Base-by-base conservation (phyloP, 306 rosid species). In the Vigna reflexopilosa region DNA sequence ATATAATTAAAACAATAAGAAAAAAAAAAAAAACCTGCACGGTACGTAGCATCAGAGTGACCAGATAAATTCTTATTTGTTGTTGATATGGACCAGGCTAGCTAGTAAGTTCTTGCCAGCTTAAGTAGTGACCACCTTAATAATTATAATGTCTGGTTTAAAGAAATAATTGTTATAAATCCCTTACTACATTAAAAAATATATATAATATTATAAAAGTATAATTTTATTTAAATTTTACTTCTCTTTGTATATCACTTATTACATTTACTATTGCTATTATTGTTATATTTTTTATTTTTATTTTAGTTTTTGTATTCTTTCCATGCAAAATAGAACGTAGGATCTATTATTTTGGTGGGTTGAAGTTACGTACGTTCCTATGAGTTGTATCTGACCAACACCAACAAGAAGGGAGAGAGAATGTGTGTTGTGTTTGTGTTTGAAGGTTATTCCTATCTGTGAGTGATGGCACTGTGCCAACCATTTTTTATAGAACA, bases 311-410 rank as follows among this genome's bases (percentile, higher is more conserved):
- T 0, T 61, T 1, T 61, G 4, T 32, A 24, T 30, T 30, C 11
- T 15, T 61, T 61, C n/a, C 12, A 61, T 15, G 8, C 15, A 15
- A 61, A 30, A 61, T 61, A 20, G 22, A 61, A 42, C 16, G 45
- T 61, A 61, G 5, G 20, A 28, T 61, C 16, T 28, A 32, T 61
- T 61, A 61, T 61, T 15, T 61, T 61, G 1, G 26, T 75, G 10
- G 19, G 9, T 56, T 80, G 82, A 83, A 67, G 63, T 52, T 65
- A 76, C 48, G 82, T 63, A 82, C 76, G 66, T 81, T 38, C 9
- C 38, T 55, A 65, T 78, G 86, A 84, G 84, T 84, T 81, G 87
- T 86, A 75, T 75, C 76, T 68, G 88, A 72, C 76, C 76, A 81
- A 65, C 40, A 71, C 45, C 11, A 80, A 63, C 44, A 55, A 28